Base-by-base conservation (phyloP, 805 yeast genomes). In the Wickerhamomyces sydowiorum region DNA sequence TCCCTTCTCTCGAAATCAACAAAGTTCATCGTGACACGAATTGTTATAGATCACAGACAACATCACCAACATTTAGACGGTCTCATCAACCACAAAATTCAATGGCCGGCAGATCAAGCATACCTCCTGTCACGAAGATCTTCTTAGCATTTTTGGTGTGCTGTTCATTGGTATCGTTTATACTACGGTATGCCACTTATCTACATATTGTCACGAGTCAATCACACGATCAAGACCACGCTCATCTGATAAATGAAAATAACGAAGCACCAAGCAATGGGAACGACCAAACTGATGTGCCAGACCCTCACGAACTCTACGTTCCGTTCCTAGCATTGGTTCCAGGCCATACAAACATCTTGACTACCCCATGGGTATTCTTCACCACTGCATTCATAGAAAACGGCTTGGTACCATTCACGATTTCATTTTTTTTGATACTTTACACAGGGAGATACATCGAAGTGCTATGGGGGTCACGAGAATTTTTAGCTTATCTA, bases 381-480 rank as follows among this genome's bases (percentile, higher is more conserved):
- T 36, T 73, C 27, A 73, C 80, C 4, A 54, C 72, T 17, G 50
- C 71, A 14, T 67, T 76, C 42, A 68, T 73, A 17, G 81, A 76
- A 42, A 70, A 67, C 35, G 65, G 64, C 30, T 39, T 72, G 17
- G 33, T 72, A 13, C 62, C 72, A 3, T 62, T 71, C 12, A 35
- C 65, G 7, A 50, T 66, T 7, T 60, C 73, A 19, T 51, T 67
- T 19, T 43, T 66, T 19, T 56, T 72, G 14, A 50, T 75, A 12
- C 61, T 69, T 40, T 75, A 73, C 50, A 70, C 78, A 12, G 81
- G 80, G 4, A 62, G 68, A 40, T 78, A 77, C 61, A 65, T 77
- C 48, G 83, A 78, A 50, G 65, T 64, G 28, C 61, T 71, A 30
- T 78, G 83, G 82, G 76, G 79, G 2, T 49, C 72, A n/a, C 53